phyloP scores from a whole-genome alignment of 2,329 filamentous ascomycete species.

The Colletotrichum falcatum region DNA sequence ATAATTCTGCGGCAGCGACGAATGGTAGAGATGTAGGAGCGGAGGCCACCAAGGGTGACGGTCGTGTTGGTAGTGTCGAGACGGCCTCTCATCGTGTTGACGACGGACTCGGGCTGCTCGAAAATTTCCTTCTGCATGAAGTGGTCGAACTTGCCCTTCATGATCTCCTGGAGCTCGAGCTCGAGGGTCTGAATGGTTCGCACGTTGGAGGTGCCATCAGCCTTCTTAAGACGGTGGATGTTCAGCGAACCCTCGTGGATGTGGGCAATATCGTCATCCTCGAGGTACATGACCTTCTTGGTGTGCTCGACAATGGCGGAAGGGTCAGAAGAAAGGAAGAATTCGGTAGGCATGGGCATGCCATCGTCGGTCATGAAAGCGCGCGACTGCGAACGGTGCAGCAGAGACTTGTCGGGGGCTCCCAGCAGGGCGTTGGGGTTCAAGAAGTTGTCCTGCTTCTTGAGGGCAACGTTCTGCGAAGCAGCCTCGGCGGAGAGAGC shows the following conservation, averaged over 20 bases:
- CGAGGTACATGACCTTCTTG: constrained; percentile 99
- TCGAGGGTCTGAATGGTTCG: constrained; percentile 98
- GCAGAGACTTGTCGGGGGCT: constrained; percentile 95
- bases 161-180: constrained; percentile 99
- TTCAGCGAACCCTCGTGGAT: constrained; percentile 99
- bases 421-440: constrained; percentile 79
- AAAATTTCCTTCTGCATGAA: constrained; percentile 99
- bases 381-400: constrained; percentile 97
- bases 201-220: constrained; percentile 95
- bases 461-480: constrained; percentile 95
- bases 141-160: constrained; percentile 99
- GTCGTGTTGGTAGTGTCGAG: constrained; percentile 93
- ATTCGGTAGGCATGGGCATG: constrained; percentile 97
- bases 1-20: constrained; percentile 97
- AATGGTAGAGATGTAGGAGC: constrained; percentile 96
- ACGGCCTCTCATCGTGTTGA: constrained; percentile 99
- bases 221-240: constrained; percentile 98
- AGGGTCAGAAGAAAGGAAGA: constrained; percentile 98
- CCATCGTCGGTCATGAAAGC: constrained; percentile 99
- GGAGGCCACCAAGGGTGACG: constrained; percentile 93
- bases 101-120: constrained; percentile 98
- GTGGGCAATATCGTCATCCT: constrained; percentile 99
- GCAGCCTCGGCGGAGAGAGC: constrained; percentile 92
- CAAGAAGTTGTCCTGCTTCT: constrained; percentile 82
- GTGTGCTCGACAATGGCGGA: constrained; percentile 99